phyloP scores from a whole-genome alignment of 192 early-diverging fungal species.

The Entrophospora sp. region DNA sequence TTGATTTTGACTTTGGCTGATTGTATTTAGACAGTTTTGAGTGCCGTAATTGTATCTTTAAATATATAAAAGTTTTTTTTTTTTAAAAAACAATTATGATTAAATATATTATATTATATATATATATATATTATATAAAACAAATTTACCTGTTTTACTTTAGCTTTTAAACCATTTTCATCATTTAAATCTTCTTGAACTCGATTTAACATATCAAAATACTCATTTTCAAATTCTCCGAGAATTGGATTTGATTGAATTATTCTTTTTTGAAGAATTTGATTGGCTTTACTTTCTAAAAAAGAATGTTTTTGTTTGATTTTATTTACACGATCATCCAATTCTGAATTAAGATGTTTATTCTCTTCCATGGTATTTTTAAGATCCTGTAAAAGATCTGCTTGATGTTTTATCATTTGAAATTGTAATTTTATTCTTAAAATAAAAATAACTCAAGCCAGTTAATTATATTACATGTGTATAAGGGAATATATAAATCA shows the following conservation, averaged over 20 bases:
- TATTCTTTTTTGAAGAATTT: not conserved
- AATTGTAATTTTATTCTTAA: not conserved
- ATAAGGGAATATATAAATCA: not conserved
- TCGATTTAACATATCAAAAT: not conserved
- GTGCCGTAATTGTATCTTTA: no score
- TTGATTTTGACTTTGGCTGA: no score
- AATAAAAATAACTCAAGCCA: not conserved
- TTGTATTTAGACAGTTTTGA: no score
- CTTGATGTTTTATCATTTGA: not conserved
- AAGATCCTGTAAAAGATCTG: not conserved
- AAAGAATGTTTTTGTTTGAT: not conserved
- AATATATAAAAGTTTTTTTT: constrained; percentile 8
- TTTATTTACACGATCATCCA: not conserved
- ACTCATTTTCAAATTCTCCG: not conserved
- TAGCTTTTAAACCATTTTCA: not conserved
- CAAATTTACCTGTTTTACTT: not conserved
- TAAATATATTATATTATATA: not conserved
- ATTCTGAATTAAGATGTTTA: not conserved
- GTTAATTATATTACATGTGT: not conserved
- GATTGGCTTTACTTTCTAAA: not conserved
- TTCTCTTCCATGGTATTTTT: not conserved
- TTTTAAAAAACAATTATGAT: not conserved
- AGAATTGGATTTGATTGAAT: not conserved
- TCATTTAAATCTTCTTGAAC: not conserved
- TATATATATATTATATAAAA: not conserved